phyloP scores from a whole-genome alignment of 2,329 filamentous ascomycete genomes.

The Tothia fuscella region DNA sequence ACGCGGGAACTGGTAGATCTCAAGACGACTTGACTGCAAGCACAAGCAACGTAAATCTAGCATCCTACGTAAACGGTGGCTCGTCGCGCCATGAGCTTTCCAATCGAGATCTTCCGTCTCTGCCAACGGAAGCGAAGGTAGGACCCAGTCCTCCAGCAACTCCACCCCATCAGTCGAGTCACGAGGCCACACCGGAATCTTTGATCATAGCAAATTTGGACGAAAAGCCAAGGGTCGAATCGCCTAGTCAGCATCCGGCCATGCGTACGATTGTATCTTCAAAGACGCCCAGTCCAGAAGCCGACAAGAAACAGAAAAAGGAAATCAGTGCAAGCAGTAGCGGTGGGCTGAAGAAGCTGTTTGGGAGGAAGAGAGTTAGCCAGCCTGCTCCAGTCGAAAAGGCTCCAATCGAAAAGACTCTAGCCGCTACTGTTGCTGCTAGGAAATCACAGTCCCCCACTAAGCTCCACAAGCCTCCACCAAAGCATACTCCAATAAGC shows the following conservation, averaged over 20 bases:
- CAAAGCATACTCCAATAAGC: slow-evolving; percentile 2
- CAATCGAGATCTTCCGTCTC: slow-evolving; percentile 30
- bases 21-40: slow-evolving; percentile 33
- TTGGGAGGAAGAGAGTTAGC: slow-evolving; percentile 24
- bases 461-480: slow-evolving; percentile 9
- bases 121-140: slow-evolving; percentile 21
- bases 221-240: slow-evolving; percentile 17
- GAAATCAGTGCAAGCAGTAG: slow-evolving; percentile 18
- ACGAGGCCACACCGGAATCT: background rate
- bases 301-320: slow-evolving; percentile 27
- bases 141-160: slow-evolving; percentile 9
- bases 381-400: slow-evolving; percentile 5
- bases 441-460: background rate
- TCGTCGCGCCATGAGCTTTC: slow-evolving; percentile 13
- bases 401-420: background rate
- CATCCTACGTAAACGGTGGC: background rate
- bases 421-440: background rate
- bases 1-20: slow-evolving; percentile 55
- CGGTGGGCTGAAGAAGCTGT: slow-evolving; percentile 28
- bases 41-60: slow-evolving; percentile 15
- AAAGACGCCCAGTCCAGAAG: slow-evolving; percentile 13
- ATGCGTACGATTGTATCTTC: slow-evolving; percentile 23
- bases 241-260: slow-evolving; percentile 30
- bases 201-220: slow-evolving; percentile 15
- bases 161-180: slow-evolving; percentile 18